Conservation (phyloP, 495 filamentous ascomycete genomes). For the Patellaria atrata region DNA sequence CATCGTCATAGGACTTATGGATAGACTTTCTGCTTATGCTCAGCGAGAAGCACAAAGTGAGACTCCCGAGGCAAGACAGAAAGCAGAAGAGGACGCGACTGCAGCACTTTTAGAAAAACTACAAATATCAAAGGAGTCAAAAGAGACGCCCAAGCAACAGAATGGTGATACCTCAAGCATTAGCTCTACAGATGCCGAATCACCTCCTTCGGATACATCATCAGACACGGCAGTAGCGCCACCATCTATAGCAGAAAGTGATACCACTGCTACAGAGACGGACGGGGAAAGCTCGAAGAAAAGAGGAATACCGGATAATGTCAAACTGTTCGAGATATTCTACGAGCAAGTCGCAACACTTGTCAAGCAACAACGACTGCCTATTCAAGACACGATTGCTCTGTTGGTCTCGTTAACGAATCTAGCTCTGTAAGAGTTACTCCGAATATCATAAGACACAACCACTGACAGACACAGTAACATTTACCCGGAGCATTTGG, state of each 20-base stretch:
- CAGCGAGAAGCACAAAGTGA: constrained; percentile 69
- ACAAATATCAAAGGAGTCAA: constrained; percentile 47
- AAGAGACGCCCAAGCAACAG: constrained; percentile 27
- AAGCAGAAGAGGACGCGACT: constrained; percentile 74
- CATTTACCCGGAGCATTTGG: constrained; percentile 80
- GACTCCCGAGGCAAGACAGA: constrained; percentile 51
- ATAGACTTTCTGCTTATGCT: constrained; percentile 83
- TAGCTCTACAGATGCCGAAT: constrained; percentile 13
- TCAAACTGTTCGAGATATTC: constrained; percentile 94
- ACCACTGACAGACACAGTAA: constrained; percentile 35
- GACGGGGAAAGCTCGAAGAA: constrained; percentile 38
- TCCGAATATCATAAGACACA: neutral
- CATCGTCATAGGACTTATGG: constrained; percentile 96
- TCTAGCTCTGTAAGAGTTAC: constrained; percentile 50
- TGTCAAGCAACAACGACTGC: constrained; percentile 75
- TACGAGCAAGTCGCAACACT: constrained; percentile 91
- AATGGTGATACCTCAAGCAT: constrained; percentile 35
- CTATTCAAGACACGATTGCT: constrained; percentile 89
- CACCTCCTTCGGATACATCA: constrained; percentile 7
- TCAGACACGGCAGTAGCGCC: constrained; percentile 14
- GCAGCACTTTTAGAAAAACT: constrained; percentile 61
- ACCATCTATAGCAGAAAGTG: constrained; percentile 20
- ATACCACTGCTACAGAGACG: constrained; percentile 22
- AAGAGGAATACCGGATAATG: constrained; percentile 60
- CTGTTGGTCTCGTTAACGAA: constrained; percentile 84